Evolutionary conservation across 23 red algal genomes (phyloP), one percentile per base, ranked within the genome.

Genomic region (Gracilaria caudata): DNA sequence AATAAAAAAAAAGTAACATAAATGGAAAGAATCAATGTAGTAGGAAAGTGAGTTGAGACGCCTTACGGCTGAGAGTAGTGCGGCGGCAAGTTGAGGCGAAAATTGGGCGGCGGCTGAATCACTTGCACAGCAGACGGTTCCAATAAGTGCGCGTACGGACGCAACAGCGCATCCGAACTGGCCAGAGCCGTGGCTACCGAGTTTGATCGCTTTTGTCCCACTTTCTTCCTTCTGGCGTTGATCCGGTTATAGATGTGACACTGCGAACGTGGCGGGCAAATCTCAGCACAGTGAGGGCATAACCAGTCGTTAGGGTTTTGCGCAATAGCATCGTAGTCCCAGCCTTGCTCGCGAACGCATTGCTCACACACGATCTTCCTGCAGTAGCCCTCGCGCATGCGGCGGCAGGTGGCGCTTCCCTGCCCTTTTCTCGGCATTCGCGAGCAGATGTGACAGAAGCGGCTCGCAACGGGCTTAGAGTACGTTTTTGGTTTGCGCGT

Each of bases 401-500:
- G 68, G 32, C 74, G 74, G 57, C 82, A 86, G 0, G 59, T 68
- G 9, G 80, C 82, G 51, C 75, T 79, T 0, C 74, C 82, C 23
- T 86, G 80, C 10, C 82, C 73, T 21, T 71, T 47, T 10, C 73
- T 34, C 4, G 80, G 90, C 63, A 80, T 94, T 26, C 90, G 68
- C n/a, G 72, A 81, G 73, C 90, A 94, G 30, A 94, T 78, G 47
- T 94, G 90, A 51, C 90, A 94, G 75, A 94, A 94, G 32, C 90
- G 90, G 17, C 64, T 75, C 14, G 86, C 86, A 11, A 89, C 74
- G 0, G 86, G 86, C 54, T 78, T 79, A 11, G 86, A 89, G 41
- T 89, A 89, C 43, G 86, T 89, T 23, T 89, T 89, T 9, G 86
- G 86, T 34, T 89, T 89, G 2, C 86, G 86, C 0, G 56, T 51